Evolutionary conservation across 352 stramenopile genomes (phyloP).

Genomic region (Phytophthora sansomeana): DNA sequence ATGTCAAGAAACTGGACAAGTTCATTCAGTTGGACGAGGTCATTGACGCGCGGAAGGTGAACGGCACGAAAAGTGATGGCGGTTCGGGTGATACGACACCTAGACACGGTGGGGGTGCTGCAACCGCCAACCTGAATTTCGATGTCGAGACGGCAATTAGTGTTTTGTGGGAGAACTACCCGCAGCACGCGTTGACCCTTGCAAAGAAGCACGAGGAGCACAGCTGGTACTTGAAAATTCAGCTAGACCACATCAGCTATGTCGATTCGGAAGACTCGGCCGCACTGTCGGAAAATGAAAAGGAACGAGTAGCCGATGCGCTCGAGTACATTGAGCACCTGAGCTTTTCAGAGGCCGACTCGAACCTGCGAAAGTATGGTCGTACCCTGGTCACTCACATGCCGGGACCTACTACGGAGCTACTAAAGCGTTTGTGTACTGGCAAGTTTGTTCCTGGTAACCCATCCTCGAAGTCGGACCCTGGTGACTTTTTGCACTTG

Average conservation of each 20-base stretch:
- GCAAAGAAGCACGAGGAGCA: slow-evolving; percentile 92
- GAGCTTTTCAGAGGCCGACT: slow-evolving; percentile 86
- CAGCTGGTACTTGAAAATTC: slow-evolving; percentile 94
- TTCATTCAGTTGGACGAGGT: slow-evolving; percentile 92
- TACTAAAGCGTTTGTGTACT: slow-evolving; percentile 92
- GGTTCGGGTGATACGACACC: slow-evolving; percentile 32
- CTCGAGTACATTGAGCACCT: slow-evolving; percentile 92
- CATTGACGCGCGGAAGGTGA: slow-evolving; percentile 56
- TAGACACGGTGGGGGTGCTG: slow-evolving; percentile 25
- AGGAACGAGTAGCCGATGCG: slow-evolving; percentile 88
- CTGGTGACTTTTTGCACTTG: slow-evolving; percentile 91
- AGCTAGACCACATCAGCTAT: slow-evolving; percentile 92
- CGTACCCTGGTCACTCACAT: slow-evolving; percentile 90
- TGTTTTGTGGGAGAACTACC: slow-evolving; percentile 94
- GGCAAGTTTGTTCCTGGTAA: slow-evolving; percentile 75
- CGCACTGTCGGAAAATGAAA: slow-evolving; percentile 73
- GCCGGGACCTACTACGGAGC: slow-evolving; percentile 87
- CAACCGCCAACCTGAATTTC: slow-evolving; percentile 76
- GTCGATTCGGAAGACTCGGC: slow-evolving; percentile 80
- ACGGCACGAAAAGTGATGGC: slow-evolving; percentile 32
- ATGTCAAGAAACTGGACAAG: slow-evolving; percentile 93
- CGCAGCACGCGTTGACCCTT: slow-evolving; percentile 88
- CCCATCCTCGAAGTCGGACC: slow-evolving; percentile 75
- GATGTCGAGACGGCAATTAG: slow-evolving; percentile 94
- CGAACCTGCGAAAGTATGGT: slow-evolving; percentile 90